A percentile compares a stretch with the other conserved stretches of the same genome.
Evolutionary conservation across 2,329 filamentous ascomycete genomes (phyloP).

Genomic region (Paradendryphiella salina): DNA sequence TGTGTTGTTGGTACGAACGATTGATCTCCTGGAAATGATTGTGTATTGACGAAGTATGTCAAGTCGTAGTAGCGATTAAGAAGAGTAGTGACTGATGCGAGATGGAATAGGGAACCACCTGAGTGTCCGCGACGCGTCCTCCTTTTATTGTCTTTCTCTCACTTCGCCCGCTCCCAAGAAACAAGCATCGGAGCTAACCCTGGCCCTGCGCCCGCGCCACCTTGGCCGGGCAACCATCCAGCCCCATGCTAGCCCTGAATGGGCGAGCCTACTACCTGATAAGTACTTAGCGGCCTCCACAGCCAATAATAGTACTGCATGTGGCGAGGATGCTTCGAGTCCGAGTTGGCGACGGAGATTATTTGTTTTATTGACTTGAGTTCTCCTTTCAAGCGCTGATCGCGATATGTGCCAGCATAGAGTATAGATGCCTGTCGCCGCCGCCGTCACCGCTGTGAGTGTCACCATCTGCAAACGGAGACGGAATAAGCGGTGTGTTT

Average conservation of each 20-base stretch:
- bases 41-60: conserved; percentile 16
- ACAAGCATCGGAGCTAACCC: conserved; percentile 21
- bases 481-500: too few relatives aligned
- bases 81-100: conserved; percentile 19
- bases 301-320: conserved; percentile 20
- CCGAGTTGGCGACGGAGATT: conserved; percentile 10
- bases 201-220: conserved; percentile 24
- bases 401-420: conserved; percentile 1
- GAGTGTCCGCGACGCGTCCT: conserved; percentile 14
- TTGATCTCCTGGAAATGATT: conserved; percentile 15
- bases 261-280: background rate
- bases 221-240: conserved; percentile 30
- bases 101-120: background rate
- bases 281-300: conserved; percentile 9
- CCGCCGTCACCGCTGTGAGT: background rate
- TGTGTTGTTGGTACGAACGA: conserved; percentile 15
- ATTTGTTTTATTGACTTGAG: conserved; percentile 14
- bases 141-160: conserved; percentile 22
- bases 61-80: conserved; percentile 12
- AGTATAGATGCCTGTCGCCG: background rate
- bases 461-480: background rate
- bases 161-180: conserved; percentile 15
- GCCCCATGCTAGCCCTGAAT: conserved; percentile 8
- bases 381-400: background rate
- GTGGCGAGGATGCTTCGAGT: conserved; percentile 11